A percentile compares a stretch with the other conserved stretches of the same genome.
phyloP scores from a whole-genome alignment of 2,329 filamentous ascomycete species.

The Blastomyces percursus region DNA sequence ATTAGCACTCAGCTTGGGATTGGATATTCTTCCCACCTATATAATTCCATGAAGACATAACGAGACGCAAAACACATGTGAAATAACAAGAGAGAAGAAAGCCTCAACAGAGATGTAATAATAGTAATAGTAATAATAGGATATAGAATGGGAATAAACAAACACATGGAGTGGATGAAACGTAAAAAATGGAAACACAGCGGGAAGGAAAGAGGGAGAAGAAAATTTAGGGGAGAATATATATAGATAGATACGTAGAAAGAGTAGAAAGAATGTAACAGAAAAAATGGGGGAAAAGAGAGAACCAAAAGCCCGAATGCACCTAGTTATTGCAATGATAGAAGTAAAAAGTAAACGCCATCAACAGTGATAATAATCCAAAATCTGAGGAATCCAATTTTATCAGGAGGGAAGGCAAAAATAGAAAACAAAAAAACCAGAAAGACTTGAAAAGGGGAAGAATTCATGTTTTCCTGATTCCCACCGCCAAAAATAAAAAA shows the following conservation, averaged over 20 bases:
- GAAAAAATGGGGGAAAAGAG: background rate
- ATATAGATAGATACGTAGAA: conserved; percentile 5
- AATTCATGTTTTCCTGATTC: background rate
- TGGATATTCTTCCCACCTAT: too few relatives aligned
- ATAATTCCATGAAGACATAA: background rate
- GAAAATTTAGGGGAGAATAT: conserved; percentile 10
- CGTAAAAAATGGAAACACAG: conserved; percentile 11
- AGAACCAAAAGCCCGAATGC: background rate
- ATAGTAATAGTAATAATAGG: background rate
- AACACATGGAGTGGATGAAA: conserved; percentile 4
- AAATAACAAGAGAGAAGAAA: background rate
- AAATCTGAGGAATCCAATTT: background rate
- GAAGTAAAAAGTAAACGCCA: conserved; percentile 5
- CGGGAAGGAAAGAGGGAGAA: conserved; percentile 13
- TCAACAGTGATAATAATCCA: background rate
- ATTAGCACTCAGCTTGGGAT: too few relatives aligned
- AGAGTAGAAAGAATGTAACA: conserved; percentile 9
- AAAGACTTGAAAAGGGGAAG: background rate
- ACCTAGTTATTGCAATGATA: background rate
- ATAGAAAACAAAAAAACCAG: background rate
- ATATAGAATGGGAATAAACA: background rate
- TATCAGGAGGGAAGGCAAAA: background rate
- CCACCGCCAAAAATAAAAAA: background rate
- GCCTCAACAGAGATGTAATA: background rate
- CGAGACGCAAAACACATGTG: background rate